A percentile compares a stretch with the other conserved stretches of the same genome.
phyloP scores from a whole-genome alignment of 2,329 filamentous ascomycete genomes.

The Sporothrix schenckii region DNA sequence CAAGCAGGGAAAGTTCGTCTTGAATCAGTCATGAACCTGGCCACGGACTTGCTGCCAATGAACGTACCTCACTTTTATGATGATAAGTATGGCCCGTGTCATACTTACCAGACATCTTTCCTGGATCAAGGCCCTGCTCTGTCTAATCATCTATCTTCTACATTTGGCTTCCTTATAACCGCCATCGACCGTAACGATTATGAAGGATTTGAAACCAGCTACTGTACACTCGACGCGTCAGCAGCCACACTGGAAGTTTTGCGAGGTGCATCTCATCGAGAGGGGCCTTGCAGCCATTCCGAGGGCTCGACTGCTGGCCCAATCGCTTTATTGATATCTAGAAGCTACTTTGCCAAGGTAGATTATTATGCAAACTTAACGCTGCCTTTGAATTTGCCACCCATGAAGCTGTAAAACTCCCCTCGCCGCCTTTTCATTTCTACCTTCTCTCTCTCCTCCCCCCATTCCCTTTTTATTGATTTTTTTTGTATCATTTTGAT shows the following conservation, averaged over 20 bases:
- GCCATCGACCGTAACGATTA: slow-evolving; percentile 68
- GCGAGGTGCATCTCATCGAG: not conserved
- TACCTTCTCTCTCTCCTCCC: not conserved
- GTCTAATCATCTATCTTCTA: slow-evolving; percentile 63
- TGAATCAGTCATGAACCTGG: slow-evolving; percentile 50
- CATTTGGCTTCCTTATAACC: slow-evolving; percentile 70
- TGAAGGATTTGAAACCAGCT: slow-evolving; percentile 57
- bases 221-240: slow-evolving; percentile 49
- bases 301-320: slow-evolving; percentile 46
- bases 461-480: too few relatives aligned
- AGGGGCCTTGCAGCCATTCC: slow-evolving; percentile 28
- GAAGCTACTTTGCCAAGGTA: slow-evolving; percentile 73
- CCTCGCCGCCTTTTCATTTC: not conserved
- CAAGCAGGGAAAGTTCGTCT: slow-evolving; percentile 44
- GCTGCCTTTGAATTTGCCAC: slow-evolving; percentile 67
- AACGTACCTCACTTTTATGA: slow-evolving; percentile 47
- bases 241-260: not conserved
- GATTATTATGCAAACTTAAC: slow-evolving; percentile 78
- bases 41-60: slow-evolving; percentile 47
- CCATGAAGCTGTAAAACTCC: slow-evolving; percentile 62
- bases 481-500: not conserved
- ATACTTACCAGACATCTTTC: slow-evolving; percentile 45
- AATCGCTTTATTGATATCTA: slow-evolving; percentile 47
- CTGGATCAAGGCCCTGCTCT: slow-evolving; percentile 52
- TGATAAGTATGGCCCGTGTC: slow-evolving; percentile 40